phyloP scores from a whole-genome alignment of 257 asterid genomes.

The Solanum bukasovii region DNA sequence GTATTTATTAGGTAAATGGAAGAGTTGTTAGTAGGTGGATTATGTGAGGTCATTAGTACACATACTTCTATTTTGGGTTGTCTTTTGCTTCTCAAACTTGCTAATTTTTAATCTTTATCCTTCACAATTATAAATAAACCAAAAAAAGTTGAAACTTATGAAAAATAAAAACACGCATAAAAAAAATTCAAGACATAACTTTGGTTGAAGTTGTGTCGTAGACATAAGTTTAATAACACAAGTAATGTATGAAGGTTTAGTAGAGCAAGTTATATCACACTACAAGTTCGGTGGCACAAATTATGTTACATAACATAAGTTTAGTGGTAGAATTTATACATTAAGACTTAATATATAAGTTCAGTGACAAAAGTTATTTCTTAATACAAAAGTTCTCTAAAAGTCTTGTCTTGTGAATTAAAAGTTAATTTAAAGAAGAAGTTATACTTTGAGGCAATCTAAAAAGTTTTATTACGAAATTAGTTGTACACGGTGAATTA shows the following conservation, averaged over 20 bases:
- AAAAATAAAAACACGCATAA: accelerated
- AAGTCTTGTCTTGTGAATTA: neutral
- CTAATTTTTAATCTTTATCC: neutral
- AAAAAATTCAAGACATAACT: neutral
- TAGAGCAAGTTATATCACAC: neutral
- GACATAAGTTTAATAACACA: neutral
- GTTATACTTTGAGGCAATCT: neutral
- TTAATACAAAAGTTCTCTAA: neutral
- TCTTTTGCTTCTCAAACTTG: neutral
- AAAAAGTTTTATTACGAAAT: neutral
- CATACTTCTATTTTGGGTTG: neutral
- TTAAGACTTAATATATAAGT: neutral
- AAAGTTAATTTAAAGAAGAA: neutral
- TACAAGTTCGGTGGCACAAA: neutral
- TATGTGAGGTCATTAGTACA: neutral
- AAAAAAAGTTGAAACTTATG: neutral
- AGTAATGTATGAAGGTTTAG: neutral
- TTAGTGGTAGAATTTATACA: neutral
- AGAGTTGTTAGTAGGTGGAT: neutral
- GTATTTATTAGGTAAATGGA: neutral
- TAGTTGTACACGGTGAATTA: neutral
- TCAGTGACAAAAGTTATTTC: neutral
- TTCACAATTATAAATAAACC: neutral
- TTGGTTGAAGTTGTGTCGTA: accelerated
- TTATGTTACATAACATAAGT: neutral